Percentiles rank a stretch among this genome's conserved stretches.
These are phyloP conservation scores for Hibiscus trionum DNA, from an alignment of 345 rosid species.

Conservation along the genomic window DNA sequence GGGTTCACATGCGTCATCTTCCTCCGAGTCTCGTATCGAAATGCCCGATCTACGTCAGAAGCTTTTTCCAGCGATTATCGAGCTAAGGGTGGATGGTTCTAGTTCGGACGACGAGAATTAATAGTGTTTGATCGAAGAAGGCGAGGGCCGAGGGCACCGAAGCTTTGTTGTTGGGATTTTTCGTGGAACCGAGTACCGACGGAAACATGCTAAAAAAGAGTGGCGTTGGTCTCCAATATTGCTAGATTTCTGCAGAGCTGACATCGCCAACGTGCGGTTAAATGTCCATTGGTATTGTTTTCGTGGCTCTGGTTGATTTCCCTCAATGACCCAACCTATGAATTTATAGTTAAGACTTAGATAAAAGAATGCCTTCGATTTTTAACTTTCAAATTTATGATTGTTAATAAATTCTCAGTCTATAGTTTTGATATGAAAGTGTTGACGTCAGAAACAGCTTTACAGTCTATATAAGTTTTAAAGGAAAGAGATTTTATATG, in stretches of 20 bases:
- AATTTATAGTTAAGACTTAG: slow-evolving; percentile 11
- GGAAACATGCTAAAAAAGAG: background rate
- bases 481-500: too few relatives aligned
- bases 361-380: background rate
- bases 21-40: slow-evolving; percentile 29
- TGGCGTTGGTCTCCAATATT: background rate
- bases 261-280: background rate
- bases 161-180: background rate
- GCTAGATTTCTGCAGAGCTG: background rate
- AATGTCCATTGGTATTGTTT: slow-evolving; percentile 2
- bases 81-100: slow-evolving; percentile 39
- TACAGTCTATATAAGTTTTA: too few relatives aligned
- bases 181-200: background rate
- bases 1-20: slow-evolving; percentile 36
- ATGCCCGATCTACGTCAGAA: slow-evolving; percentile 47
- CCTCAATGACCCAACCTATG: slow-evolving; percentile 11
- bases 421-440: slow-evolving; percentile 4
- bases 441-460: background rate
- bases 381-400: background rate
- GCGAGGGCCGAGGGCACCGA: background rate
- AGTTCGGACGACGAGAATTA: slow-evolving; percentile 52
- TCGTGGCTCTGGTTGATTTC: background rate
- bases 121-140: slow-evolving; percentile 8
- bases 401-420: background rate
- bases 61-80: slow-evolving; percentile 72